Evolutionary conservation across 2,329 filamentous ascomycete genomes (phyloP).

Genomic region (Colletotrichum eleusines): DNA sequence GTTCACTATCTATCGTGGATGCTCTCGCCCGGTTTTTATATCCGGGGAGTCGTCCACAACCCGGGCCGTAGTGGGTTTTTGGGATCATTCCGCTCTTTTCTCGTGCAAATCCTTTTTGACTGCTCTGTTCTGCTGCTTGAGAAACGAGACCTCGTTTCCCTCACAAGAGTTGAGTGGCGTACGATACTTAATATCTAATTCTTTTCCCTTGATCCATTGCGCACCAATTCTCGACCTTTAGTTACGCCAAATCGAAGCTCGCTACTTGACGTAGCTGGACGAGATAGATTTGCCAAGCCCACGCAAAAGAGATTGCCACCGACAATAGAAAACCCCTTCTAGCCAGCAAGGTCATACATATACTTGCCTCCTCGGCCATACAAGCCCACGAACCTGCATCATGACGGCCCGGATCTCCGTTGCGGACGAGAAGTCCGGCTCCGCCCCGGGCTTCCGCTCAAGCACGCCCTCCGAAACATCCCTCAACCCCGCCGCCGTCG

Average conservation of each 20-base stretch:
- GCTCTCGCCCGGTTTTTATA: slow-evolving; percentile 13
- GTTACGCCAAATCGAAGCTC: background rate
- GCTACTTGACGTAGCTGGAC: slow-evolving; percentile 15
- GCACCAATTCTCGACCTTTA: background rate
- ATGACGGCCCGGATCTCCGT: slow-evolving; percentile 18
- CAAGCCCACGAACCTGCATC: background rate
- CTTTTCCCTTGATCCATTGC: background rate
- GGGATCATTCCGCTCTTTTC: background rate
- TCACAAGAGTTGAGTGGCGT: background rate
- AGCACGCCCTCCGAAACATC: slow-evolving; percentile 25
- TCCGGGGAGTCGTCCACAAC: background rate
- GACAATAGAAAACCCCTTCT: background rate
- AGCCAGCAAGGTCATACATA: background rate
- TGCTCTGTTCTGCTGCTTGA: background rate
- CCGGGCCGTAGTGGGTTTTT: background rate
- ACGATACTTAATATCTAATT: slow-evolving; percentile 20
- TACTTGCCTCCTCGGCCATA: background rate
- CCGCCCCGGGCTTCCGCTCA: slow-evolving; percentile 11
- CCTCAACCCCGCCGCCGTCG: slow-evolving; percentile 9
- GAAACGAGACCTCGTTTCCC: background rate
- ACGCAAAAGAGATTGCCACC: background rate
- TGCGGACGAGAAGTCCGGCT: slow-evolving; percentile 16
- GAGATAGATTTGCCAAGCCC: slow-evolving; percentile 22
- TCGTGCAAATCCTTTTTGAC: background rate
- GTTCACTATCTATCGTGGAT: background rate